A percentile compares a stretch with the other conserved stretches of the same genome.
phyloP scores from a whole-genome alignment of 345 rosid species.

The Bruguiera sexangula region DNA sequence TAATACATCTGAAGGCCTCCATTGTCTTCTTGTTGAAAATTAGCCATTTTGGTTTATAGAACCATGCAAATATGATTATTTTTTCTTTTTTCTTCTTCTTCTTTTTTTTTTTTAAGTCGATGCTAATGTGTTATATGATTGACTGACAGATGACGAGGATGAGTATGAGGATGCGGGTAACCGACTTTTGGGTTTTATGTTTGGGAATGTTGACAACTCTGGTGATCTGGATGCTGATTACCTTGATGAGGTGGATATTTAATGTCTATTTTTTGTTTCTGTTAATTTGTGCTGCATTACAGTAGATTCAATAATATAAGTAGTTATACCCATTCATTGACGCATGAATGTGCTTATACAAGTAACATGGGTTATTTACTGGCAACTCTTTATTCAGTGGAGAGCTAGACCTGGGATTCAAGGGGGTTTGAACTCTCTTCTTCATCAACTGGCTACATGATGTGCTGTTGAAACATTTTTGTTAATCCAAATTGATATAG shows the following conservation, averaged over 20 bases:
- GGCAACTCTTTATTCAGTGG: too few species aligned
- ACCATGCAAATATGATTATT: neutral
- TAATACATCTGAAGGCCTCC: neutral
- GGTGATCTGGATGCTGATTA: constrained; percentile 98
- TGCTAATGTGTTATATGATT: constrained; percentile 1
- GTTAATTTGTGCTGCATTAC: neutral
- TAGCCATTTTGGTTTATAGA: neutral
- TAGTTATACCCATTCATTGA: neutral
- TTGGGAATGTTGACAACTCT: constrained; percentile 90
- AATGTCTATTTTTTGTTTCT: constrained; percentile 1
- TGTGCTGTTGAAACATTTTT: too few species aligned
- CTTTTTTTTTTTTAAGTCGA: neutral
- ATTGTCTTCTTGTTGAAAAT: neutral
- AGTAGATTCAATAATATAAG: neutral
- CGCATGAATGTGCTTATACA: constrained; percentile 1
- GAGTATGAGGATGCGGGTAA: constrained; percentile 81
- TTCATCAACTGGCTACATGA: too few species aligned
- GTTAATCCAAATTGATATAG: too few species aligned
- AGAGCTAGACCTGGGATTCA: too few species aligned
- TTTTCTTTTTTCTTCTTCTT: neutral
- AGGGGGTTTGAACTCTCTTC: too few species aligned
- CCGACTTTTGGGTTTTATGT: constrained; percentile 84
- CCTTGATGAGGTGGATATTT: constrained; percentile 75
- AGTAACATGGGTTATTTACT: too few species aligned
- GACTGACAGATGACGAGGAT: constrained; percentile 63